A percentile compares a stretch with the other conserved stretches of the same genome.
Evolutionary conservation across 148 eudicot species (phyloP).

Genomic region (Camellia lanceoleosa): DNA sequence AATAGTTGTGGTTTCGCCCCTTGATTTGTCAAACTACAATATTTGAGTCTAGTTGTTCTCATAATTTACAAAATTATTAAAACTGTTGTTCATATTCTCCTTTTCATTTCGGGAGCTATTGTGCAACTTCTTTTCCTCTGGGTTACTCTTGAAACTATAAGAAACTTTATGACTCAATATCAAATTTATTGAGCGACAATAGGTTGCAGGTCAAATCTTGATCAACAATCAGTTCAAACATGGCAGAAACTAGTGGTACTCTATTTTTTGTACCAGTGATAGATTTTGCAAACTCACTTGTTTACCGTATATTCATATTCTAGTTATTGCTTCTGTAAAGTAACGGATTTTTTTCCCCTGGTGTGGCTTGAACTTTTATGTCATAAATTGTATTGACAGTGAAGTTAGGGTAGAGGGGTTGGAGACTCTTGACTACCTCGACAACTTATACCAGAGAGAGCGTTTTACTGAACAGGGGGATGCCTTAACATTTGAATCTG

Average conservation of each 20-base stretch:
- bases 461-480: slow-evolving; percentile 98
- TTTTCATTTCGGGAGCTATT: background rate
- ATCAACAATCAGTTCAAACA: slow-evolving; percentile 14
- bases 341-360: background rate
- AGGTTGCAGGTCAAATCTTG: background rate
- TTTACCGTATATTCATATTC: background rate
- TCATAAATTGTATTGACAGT: slow-evolving; percentile 40
- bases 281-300: background rate
- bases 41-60: background rate
- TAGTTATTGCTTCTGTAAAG: background rate
- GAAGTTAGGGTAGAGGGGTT: slow-evolving; percentile 97
- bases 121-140: background rate
- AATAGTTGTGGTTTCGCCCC: background rate
- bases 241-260: background rate
- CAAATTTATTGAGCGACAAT: background rate
- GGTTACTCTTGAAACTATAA: background rate
- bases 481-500: slow-evolving; percentile 92
- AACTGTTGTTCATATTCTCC: background rate
- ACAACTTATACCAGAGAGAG: slow-evolving; percentile 53
- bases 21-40: background rate
- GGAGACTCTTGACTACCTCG: slow-evolving; percentile 87
- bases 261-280: background rate
- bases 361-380: background rate
- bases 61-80: background rate
- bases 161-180: background rate